These are phyloP conservation scores for Pichia deserticola DNA, from an alignment of 805 yeast species.

Conservation along the genomic window DNA sequence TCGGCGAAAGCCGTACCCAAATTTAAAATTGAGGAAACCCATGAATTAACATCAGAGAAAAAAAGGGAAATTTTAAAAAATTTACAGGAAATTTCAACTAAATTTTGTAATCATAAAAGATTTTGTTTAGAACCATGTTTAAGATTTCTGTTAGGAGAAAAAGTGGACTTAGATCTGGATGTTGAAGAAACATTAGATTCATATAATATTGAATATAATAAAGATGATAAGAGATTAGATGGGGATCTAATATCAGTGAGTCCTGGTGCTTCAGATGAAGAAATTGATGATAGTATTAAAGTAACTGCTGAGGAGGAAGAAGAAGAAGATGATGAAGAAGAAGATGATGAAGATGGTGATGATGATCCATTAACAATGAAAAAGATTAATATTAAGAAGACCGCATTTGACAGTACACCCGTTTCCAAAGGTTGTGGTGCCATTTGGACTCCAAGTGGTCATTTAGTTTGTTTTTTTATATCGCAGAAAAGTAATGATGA, in stretches of 20 bases:
- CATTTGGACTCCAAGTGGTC: constrained; percentile 73
- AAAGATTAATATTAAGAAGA: constrained; percentile 12
- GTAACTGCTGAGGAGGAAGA: constrained; percentile 13
- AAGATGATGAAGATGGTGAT: constrained; percentile 16
- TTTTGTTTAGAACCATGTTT: constrained; percentile 79
- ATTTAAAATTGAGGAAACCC: constrained; percentile 72
- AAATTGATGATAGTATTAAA: constrained; percentile 25
- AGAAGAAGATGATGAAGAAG: constrained; percentile 28
- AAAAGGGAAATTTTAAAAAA: constrained; percentile 43
- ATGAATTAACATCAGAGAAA: constrained; percentile 47
- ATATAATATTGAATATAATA: neutral
- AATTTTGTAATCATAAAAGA: constrained; percentile 47
- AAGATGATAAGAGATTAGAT: neutral
- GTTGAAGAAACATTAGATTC: constrained; percentile 12
- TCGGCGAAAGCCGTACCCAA: constrained; percentile 37
- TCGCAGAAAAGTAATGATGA: constrained; percentile 41
- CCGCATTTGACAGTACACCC: constrained; percentile 70
- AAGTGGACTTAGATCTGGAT: constrained; percentile 39
- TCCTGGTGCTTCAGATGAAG: constrained; percentile 21
- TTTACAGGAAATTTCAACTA: constrained; percentile 48
- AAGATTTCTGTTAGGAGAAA: constrained; percentile 75
- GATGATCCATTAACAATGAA: constrained; percentile 8
- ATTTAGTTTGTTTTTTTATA: constrained; percentile 74
- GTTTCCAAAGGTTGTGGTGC: constrained; percentile 94
- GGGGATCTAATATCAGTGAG: neutral